phyloP scores from a whole-genome alignment of 2,329 filamentous ascomycete genomes.

The Pestalotiopsis sp. region DNA sequence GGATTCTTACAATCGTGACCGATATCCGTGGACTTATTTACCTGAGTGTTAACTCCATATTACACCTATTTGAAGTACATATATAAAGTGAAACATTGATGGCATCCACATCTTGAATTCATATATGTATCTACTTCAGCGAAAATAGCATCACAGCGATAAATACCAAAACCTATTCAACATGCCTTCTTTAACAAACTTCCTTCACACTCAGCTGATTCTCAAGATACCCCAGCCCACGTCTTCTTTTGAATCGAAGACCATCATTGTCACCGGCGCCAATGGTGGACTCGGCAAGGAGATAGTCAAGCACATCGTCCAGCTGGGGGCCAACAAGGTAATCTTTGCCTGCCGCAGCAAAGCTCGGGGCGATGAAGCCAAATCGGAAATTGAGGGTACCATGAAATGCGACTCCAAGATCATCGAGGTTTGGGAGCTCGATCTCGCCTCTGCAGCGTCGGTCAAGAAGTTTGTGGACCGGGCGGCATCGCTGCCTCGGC shows the following conservation, averaged over 20 bases:
- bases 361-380: conserved; percentile 12
- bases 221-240: conserved; percentile 18
- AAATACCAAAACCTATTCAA: background rate
- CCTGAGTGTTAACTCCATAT: too few relatives aligned
- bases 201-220: conserved; percentile 19
- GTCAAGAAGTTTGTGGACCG: conserved; percentile 40
- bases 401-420: background rate
- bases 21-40: too few relatives aligned
- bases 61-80: background rate
- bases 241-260: background rate
- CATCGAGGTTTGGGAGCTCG: conserved; percentile 46
- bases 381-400: background rate
- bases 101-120: background rate
- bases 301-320: conserved; percentile 25
- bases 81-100: background rate
- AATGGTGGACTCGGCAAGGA: conserved; percentile 16
- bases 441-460: conserved; percentile 42
- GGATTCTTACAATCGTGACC: too few relatives aligned
- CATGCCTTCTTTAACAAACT: conserved; percentile 19
- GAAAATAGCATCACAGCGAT: background rate
- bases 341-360: conserved; percentile 40
- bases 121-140: background rate
- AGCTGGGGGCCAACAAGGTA: conserved; percentile 34
- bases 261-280: conserved; percentile 1
- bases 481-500: conserved; percentile 33